phyloP scores from a whole-genome alignment of 176 grass and related monocot genomes.

The Carex scoparia region DNA sequence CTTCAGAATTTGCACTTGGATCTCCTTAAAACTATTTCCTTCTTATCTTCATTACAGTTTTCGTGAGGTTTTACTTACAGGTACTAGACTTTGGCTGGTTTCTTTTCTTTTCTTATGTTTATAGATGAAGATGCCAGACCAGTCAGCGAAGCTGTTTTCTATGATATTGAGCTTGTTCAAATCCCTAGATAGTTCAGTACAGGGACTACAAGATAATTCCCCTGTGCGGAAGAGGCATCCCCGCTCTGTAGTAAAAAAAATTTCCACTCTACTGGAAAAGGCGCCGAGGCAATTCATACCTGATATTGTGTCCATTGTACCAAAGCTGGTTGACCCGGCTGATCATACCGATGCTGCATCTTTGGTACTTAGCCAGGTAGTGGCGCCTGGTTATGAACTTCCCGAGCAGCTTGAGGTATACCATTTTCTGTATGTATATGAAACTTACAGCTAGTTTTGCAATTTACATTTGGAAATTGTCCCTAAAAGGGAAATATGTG shows the following conservation, averaged over 20 bases:
- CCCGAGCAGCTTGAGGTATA: slow-evolving; percentile 66
- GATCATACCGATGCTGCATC: slow-evolving; percentile 73
- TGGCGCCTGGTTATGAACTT: slow-evolving; percentile 51
- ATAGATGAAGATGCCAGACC: slow-evolving; percentile 84
- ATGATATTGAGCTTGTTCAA: slow-evolving; percentile 84
- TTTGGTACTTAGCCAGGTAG: slow-evolving; percentile 60
- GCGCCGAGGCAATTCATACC: slow-evolving; percentile 73
- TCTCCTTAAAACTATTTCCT: background rate
- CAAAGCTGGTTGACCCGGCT: slow-evolving; percentile 74
- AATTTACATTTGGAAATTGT: background rate
- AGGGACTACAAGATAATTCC: slow-evolving; percentile 37
- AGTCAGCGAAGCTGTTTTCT: slow-evolving; percentile 76
- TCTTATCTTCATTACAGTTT: background rate
- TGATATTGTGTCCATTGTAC: slow-evolving; percentile 74
- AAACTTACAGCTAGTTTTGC: background rate
- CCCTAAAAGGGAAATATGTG: background rate
- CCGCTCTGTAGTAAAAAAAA: slow-evolving; percentile 55
- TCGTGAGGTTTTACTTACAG: background rate
- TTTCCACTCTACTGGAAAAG: slow-evolving; percentile 76
- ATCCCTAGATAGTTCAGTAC: slow-evolving; percentile 65
- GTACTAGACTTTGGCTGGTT: background rate
- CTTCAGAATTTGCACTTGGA: background rate
- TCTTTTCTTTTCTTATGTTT: slow-evolving; percentile 32
- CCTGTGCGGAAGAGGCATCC: slow-evolving; percentile 58
- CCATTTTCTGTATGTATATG: slow-evolving; percentile 7